Evolutionary conservation across 1,139 yeast species (phyloP).

Genomic region (Pneumocystis carinii): DNA sequence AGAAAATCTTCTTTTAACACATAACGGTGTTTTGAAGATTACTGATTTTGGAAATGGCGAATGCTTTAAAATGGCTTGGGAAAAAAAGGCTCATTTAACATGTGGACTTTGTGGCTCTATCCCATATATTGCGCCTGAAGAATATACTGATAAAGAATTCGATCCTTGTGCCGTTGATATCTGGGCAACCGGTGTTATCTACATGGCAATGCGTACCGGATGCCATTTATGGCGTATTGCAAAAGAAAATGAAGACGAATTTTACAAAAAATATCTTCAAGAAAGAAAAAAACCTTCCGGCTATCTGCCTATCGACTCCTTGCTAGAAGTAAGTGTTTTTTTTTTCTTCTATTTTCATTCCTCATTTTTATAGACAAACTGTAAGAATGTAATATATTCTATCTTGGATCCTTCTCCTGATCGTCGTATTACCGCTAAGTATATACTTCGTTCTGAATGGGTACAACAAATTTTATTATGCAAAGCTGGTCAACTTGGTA

Average conservation of each 20-base stretch:
- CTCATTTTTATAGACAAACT: conserved; percentile 32
- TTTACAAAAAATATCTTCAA: conserved; percentile 53
- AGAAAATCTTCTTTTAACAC: conserved; percentile 70
- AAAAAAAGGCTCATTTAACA: conserved; percentile 63
- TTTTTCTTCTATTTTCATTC: not conserved
- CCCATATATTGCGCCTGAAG: conserved; percentile 96
- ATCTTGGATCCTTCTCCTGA: conserved; percentile 78
- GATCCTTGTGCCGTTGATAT: conserved; percentile 88
- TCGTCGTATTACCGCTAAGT: conserved; percentile 76
- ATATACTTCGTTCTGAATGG: conserved; percentile 87
- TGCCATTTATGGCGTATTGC: conserved; percentile 87
- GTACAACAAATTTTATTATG: conserved; percentile 76
- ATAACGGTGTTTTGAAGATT: conserved; percentile 66
- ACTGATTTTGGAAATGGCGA: conserved; percentile 95
- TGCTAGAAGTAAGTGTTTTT: conserved; percentile 35
- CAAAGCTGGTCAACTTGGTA: conserved; percentile 40
- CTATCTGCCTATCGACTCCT: conserved; percentile 73
- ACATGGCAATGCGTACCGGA: conserved; percentile 97
- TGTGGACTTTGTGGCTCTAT: conserved; percentile 83
- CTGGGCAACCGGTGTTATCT: conserved; percentile 94
- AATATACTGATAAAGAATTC: conserved; percentile 55
- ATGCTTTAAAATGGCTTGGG: conserved; percentile 97
- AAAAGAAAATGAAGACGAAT: conserved; percentile 55
- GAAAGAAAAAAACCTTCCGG: conserved; percentile 72
- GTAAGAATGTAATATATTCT: conserved; percentile 83